phyloP scores from a whole-genome alignment of 768 basidiomycete genomes.

The Lentinula sp. region DNA sequence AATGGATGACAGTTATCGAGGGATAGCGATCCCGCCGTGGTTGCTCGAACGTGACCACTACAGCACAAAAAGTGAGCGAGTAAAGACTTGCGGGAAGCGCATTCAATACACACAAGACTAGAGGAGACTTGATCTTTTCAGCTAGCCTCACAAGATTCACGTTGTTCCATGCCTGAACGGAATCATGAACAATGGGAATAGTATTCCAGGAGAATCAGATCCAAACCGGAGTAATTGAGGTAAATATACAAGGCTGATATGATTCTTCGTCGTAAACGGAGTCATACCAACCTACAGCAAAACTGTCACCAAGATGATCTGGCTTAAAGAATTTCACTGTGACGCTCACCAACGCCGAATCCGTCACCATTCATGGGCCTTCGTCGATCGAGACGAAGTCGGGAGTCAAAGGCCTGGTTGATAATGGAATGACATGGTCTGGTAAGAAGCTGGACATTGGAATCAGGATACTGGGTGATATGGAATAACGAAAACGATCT shows the following conservation, averaged over 20 bases:
- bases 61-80: neutral
- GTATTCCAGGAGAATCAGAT: neutral
- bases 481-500: slow-evolving; percentile 15
- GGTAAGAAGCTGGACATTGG: slow-evolving; percentile 64
- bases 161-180: slow-evolving; percentile 72
- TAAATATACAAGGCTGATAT: slow-evolving; percentile 90
- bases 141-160: slow-evolving; percentile 89
- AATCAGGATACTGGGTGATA: slow-evolving; percentile 3
- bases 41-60: slow-evolving; percentile 89
- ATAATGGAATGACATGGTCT: slow-evolving; percentile 94
- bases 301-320: neutral
- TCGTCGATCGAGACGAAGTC: slow-evolving; percentile 74
- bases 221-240: slow-evolving; percentile 85
- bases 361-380: slow-evolving; percentile 94
- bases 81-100: neutral
- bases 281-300: slow-evolving; percentile 83
- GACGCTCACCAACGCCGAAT: slow-evolving; percentile 79
- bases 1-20: slow-evolving; percentile 96
- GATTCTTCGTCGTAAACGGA: slow-evolving; percentile 77
- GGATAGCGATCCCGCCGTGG: slow-evolving; percentile 87
- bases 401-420: slow-evolving; percentile 94
- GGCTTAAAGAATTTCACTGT: neutral
- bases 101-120: slow-evolving; percentile 72
- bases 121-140: slow-evolving; percentile 93
- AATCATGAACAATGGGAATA: neutral